A percentile compares a stretch with the other conserved stretches of the same genome.
These are phyloP conservation scores for Colletotrichum phormii DNA, from an alignment of 2,329 filamentous ascomycete genomes.

Conservation along the genomic window DNA sequence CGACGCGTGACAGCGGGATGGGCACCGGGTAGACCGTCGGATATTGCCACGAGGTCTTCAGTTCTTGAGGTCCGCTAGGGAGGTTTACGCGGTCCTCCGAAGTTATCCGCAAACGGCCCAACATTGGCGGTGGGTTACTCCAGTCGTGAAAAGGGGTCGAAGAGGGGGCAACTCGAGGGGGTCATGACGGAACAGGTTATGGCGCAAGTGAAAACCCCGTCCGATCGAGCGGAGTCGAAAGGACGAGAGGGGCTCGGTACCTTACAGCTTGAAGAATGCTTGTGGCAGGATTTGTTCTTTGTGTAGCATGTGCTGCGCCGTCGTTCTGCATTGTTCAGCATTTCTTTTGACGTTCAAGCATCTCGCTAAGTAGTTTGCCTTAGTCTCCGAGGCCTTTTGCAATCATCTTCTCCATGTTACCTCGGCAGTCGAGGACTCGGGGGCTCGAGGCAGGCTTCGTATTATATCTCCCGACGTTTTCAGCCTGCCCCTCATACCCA, in stretches of 20 bases:
- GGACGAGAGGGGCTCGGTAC: neutral
- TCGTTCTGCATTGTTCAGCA: neutral
- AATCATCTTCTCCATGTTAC: neutral
- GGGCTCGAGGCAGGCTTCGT: too few relatives aligned
- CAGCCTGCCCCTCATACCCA: neutral
- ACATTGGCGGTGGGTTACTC: constrained; percentile 17
- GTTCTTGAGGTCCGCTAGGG: neutral
- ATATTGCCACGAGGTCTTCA: constrained; percentile 14
- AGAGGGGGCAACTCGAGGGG: neutral
- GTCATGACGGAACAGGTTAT: neutral
- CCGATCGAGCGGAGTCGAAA: neutral
- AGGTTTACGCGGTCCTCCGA: neutral
- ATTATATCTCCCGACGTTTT: neutral
- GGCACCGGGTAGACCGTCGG: neutral
- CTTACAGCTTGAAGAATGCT: neutral
- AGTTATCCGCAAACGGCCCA: constrained; percentile 27
- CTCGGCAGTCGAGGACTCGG: neutral
- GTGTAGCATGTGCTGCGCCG: neutral
- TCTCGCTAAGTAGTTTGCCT: constrained; percentile 15
- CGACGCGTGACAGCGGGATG: neutral
- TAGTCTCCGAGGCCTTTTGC: constrained; percentile 13
- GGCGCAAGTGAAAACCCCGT: neutral
- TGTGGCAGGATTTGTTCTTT: neutral
- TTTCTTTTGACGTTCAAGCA: neutral
- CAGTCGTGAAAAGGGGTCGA: neutral